phyloP scores from a whole-genome alignment of 805 yeast genomes.

The Metschnikowia shivogae region DNA sequence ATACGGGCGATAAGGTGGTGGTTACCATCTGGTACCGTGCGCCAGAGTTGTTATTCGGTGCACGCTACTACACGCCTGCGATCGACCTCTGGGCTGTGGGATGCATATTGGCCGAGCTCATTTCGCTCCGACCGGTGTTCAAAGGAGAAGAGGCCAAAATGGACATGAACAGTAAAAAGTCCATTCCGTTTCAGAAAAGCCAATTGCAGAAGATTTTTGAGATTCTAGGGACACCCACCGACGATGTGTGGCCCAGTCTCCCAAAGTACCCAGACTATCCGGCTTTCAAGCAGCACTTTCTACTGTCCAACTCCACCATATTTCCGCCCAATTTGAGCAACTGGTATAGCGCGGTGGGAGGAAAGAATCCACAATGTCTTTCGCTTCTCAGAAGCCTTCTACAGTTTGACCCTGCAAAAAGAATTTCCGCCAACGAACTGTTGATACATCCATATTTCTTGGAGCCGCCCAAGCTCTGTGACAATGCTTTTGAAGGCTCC shows the following conservation, averaged over 20 bases:
- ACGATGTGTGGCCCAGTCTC: slow-evolving; percentile 75
- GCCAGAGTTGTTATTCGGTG: slow-evolving; percentile 86
- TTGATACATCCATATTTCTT: slow-evolving; percentile 74
- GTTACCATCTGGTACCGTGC: slow-evolving; percentile 98
- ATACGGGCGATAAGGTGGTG: slow-evolving; percentile 91
- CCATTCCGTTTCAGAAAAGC: slow-evolving; percentile 89
- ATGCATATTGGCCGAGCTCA: slow-evolving; percentile 85
- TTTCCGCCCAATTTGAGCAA: slow-evolving; percentile 68
- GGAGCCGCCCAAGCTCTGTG: slow-evolving; percentile 62
- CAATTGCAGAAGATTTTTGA: slow-evolving; percentile 89
- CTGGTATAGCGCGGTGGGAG: slow-evolving; percentile 87
- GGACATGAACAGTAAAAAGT: slow-evolving; percentile 74
- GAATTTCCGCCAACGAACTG: slow-evolving; percentile 77
- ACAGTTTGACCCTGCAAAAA: slow-evolving; percentile 75
- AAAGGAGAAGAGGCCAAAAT: slow-evolving; percentile 97
- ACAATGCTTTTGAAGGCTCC: slow-evolving; percentile 77
- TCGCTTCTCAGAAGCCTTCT: slow-evolving; percentile 60
- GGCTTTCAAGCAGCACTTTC: slow-evolving; percentile 43
- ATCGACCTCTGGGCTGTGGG: slow-evolving; percentile 96
- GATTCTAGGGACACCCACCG: slow-evolving; percentile 85
- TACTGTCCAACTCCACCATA: slow-evolving; percentile 39
- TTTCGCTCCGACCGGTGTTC: slow-evolving; percentile 87
- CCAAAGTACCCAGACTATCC: slow-evolving; percentile 78
- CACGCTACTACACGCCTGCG: slow-evolving; percentile 88
- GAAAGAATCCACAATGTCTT: slow-evolving; percentile 63